Evolutionary conservation across 306 rosid species (phyloP).

Genomic region (Medicago ruthenica): DNA sequence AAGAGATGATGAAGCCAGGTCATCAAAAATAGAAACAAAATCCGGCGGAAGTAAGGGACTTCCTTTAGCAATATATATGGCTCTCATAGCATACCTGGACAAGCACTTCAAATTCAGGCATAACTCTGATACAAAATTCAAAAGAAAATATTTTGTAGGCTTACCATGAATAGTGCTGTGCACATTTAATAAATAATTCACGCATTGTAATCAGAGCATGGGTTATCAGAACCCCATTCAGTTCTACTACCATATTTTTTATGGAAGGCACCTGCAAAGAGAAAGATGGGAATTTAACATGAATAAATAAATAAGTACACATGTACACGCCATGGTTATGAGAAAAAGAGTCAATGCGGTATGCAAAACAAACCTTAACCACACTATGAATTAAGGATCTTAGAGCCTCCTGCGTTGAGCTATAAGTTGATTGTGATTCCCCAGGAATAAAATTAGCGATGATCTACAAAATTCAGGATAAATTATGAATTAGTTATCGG

Average conservation of each 20-base stretch:
- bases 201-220: constrained; percentile 93
- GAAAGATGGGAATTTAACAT: constrained; percentile 20
- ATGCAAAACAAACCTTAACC: constrained; percentile 68
- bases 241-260: constrained; percentile 87
- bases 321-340: constrained; percentile 19
- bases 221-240: constrained; percentile 87
- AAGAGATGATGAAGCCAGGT: constrained; percentile 91
- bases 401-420: constrained; percentile 89
- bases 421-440: constrained; percentile 82
- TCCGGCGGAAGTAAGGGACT: constrained; percentile 96
- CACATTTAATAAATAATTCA: constrained; percentile 80
- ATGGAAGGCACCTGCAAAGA: constrained; percentile 81
- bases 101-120: constrained; percentile 45
- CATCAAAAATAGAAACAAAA: constrained; percentile 95
- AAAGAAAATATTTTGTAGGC: constrained; percentile 32
- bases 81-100: constrained; percentile 94
- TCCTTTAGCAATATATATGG: constrained; percentile 96
- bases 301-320: constrained; percentile 9
- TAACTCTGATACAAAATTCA: constrained; percentile 34
- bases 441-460: constrained; percentile 87
- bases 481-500: constrained; percentile 35
- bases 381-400: constrained; percentile 93
- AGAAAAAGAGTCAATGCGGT: constrained; percentile 7
- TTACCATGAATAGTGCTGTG: constrained; percentile 97
- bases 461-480: constrained; percentile 60